Evolutionary conservation across 2,329 filamentous ascomycete species (phyloP).

Genomic region (Diaporthe sp.): DNA sequence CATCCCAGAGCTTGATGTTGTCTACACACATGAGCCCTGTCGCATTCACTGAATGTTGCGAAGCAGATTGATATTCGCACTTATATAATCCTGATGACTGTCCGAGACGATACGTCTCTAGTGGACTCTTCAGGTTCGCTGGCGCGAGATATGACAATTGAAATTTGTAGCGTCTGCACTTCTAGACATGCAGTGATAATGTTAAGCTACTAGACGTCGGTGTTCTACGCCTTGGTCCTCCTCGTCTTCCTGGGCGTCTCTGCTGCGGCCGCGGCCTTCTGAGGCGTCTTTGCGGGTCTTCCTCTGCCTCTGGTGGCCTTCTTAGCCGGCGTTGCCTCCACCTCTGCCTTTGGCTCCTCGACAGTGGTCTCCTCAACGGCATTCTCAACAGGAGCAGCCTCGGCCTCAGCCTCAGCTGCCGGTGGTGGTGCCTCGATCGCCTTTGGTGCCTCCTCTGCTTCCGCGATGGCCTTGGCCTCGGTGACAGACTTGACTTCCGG

Average conservation of each 20-base stretch:
- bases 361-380: slow-evolving; percentile 51
- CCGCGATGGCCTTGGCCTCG: slow-evolving; percentile 53
- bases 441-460: slow-evolving; percentile 49
- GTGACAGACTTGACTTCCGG: slow-evolving; percentile 75
- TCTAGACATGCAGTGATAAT: slow-evolving; percentile 15
- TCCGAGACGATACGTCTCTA: slow-evolving; percentile 41
- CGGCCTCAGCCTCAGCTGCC: slow-evolving; percentile 44
- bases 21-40: slow-evolving; percentile 48
- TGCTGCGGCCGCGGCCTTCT: slow-evolving; percentile 50
- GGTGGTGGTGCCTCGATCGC: slow-evolving; percentile 53
- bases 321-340: slow-evolving; percentile 46
- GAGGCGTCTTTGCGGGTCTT: slow-evolving; percentile 38
- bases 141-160: slow-evolving; percentile 37
- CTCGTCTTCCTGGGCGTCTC: slow-evolving; percentile 51
- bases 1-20: slow-evolving; percentile 51
- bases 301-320: slow-evolving; percentile 38
- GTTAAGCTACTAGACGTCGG: slow-evolving; percentile 37
- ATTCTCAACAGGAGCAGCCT: slow-evolving; percentile 53
- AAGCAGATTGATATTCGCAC: slow-evolving; percentile 41
- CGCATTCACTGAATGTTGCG: slow-evolving; percentile 40
- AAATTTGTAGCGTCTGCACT: slow-evolving; percentile 42
- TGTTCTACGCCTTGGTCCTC: slow-evolving; percentile 51
- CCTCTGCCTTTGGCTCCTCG: slow-evolving; percentile 47
- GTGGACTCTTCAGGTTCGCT: slow-evolving; percentile 44
- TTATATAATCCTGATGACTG: slow-evolving; percentile 42